A percentile compares a stretch with the other conserved stretches of the same genome.
These are phyloP conservation scores for Tolypocladium paradoxum DNA, from an alignment of 2,329 filamentous ascomycete genomes.

Conservation along the genomic window DNA sequence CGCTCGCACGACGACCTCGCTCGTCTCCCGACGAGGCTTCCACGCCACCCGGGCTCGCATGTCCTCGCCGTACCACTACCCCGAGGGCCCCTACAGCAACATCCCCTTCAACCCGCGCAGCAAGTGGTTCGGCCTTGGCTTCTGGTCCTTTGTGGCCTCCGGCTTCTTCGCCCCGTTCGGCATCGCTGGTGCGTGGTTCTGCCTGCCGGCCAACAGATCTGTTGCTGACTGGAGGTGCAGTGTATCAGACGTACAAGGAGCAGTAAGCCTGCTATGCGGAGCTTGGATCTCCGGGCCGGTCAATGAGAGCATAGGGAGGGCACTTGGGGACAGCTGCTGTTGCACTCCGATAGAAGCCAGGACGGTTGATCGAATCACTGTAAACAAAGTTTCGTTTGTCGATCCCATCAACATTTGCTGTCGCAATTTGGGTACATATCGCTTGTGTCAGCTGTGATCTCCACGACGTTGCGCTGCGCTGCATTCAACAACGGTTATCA, in stretches of 20 bases:
- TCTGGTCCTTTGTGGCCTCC: conserved; percentile 58
- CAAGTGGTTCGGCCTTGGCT: conserved; percentile 72
- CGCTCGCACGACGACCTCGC: conserved; percentile 51
- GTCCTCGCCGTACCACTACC: conserved; percentile 93
- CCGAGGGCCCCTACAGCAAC: conserved; percentile 90
- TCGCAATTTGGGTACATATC: not conserved
- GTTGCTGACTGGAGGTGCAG: conserved; percentile 19
- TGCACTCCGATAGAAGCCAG: conserved; percentile 22
- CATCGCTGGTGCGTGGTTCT: conserved; percentile 44
- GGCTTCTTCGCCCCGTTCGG: conserved; percentile 53
- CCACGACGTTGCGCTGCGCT: not conserved
- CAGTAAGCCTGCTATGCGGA: conserved; percentile 16
- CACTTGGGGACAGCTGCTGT: conserved; percentile 13
- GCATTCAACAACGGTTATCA: not conserved
- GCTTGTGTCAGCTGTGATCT: not conserved
- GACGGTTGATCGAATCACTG: conserved; percentile 15
- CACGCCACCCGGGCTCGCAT: conserved; percentile 78
- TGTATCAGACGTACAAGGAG: conserved; percentile 35
- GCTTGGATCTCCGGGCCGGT: conserved; percentile 6
- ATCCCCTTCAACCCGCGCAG: conserved; percentile 94
- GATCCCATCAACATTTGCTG: not conserved
- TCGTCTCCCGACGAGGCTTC: conserved; percentile 86
- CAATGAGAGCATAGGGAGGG: conserved; percentile 10
- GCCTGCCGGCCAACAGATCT: not conserved
- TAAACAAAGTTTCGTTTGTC: conserved; percentile 16